A percentile compares a stretch with the other conserved stretches of the same genome.
phyloP scores from a whole-genome alignment of 23 red algal genomes.

The Chondrus crispus region DNA sequence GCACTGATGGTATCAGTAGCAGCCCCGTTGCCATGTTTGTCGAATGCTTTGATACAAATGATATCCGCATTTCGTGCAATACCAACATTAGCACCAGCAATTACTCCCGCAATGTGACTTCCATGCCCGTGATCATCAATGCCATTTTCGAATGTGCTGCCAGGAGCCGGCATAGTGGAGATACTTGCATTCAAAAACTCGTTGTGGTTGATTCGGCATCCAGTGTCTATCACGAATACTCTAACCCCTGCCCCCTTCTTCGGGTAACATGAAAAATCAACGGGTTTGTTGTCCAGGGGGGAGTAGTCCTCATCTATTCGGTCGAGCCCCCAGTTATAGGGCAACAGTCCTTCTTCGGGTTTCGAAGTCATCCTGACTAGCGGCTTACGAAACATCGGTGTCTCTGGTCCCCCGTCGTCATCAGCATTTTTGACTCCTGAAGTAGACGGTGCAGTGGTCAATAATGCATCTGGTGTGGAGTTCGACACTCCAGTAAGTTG shows the following conservation, averaged over 20 bases:
- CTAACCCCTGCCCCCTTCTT: constrained; percentile 32
- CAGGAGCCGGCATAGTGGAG: constrained; percentile 38
- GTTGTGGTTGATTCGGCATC: constrained; percentile 26
- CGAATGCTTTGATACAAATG: constrained; percentile 48
- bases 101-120: constrained; percentile 37
- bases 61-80: constrained; percentile 27
- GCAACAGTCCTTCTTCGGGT: constrained; percentile 1
- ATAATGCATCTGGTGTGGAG: constrained; percentile 10
- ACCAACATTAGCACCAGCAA: constrained; percentile 28
- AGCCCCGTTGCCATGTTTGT: constrained; percentile 22
- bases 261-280: constrained; percentile 52
- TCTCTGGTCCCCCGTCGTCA: neutral
- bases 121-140: constrained; percentile 55
- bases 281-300: constrained; percentile 3
- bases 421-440: neutral
- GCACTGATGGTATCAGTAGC: constrained; percentile 35
- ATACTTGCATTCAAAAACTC: constrained; percentile 28
- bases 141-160: constrained; percentile 13
- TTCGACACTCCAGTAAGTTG: constrained; percentile 1
- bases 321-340: constrained; percentile 63
- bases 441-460: constrained; percentile 17
- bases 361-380: neutral
- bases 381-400: constrained; percentile 3
- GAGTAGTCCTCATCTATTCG: constrained; percentile 33
- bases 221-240: constrained; percentile 60